These are phyloP conservation scores for Cladophialophora yegresii DNA, from an alignment of 2,329 filamentous ascomycete species.

Conservation along the genomic window DNA sequence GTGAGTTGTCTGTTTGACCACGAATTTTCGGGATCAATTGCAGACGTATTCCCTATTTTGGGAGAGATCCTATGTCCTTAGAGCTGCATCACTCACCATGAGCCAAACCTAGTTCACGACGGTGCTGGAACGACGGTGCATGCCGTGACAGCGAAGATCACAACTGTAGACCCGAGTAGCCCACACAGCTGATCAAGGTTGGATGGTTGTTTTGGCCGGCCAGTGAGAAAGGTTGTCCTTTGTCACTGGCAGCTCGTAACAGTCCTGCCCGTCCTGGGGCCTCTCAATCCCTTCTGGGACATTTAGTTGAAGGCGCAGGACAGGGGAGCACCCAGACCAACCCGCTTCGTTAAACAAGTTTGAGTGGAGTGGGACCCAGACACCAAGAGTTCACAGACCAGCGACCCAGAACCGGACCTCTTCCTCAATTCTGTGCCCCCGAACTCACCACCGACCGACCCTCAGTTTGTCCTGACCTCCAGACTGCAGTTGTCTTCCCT, in stretches of 20 bases:
- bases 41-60: neutral
- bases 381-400: constrained; percentile 4
- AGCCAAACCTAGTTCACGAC: neutral
- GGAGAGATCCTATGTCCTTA: neutral
- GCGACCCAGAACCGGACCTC: constrained; percentile 2
- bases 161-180: constrained; percentile 1
- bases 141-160: constrained; percentile 7
- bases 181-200: constrained; percentile 5
- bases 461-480: neutral
- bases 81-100: neutral
- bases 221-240: constrained; percentile 1
- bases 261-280: neutral
- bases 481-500: neutral
- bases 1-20: neutral
- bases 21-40: constrained; percentile 3
- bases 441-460: constrained; percentile 25
- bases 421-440: constrained; percentile 23
- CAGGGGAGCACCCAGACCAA: constrained; percentile 7
- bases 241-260: constrained; percentile 6
- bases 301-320: constrained; percentile 6
- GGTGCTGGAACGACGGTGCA: neutral
- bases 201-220: neutral
- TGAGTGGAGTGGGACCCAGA: neutral
- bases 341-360: constrained; percentile 6
- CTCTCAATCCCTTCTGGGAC: constrained; percentile 8